These are phyloP conservation scores for Citrus maxima DNA, from an alignment of 345 rosid genomes.

Conservation along the genomic window DNA sequence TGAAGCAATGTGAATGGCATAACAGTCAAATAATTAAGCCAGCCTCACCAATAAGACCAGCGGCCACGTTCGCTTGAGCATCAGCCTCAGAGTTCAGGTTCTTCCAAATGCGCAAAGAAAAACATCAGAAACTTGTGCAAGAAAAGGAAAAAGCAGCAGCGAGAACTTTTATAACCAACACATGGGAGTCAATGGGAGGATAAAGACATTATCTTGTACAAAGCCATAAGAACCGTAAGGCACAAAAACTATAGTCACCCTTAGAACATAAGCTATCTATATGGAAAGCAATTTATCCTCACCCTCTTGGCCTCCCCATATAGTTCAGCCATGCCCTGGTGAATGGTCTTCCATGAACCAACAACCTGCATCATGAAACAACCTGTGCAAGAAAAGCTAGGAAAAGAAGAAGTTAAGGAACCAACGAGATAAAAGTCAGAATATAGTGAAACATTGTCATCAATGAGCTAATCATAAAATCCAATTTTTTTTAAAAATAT, in stretches of 20 bases:
- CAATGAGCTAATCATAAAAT: not conserved
- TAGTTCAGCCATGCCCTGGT: constrained; percentile 42
- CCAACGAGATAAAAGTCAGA: not conserved
- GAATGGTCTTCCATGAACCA: constrained; percentile 62
- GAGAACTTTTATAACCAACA: not conserved
- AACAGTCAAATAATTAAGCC: constrained; percentile 15
- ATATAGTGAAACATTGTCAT: not conserved
- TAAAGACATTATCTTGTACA: not conserved
- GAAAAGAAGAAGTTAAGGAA: not conserved
- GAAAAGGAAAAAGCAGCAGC: not conserved
- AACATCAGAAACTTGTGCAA: constrained; percentile 6
- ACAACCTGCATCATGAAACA: not conserved
- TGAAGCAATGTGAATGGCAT: not conserved
- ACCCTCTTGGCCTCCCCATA: constrained; percentile 49
- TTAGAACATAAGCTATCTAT: constrained; percentile 65
- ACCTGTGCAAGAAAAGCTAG: not conserved
- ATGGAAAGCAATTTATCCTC: constrained; percentile 26
- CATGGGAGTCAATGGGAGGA: not conserved
- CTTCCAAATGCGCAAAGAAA: constrained; percentile 28
- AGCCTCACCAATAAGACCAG: constrained; percentile 27
- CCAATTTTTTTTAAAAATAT: not conserved
- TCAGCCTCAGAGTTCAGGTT: constrained; percentile 68
- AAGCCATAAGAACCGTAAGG: not conserved
- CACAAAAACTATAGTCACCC: constrained; percentile 41
- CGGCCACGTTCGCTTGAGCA: constrained; percentile 75